phyloP scores from a whole-genome alignment of 2,329 filamentous ascomycete genomes.

The Aphanocladium album region DNA sequence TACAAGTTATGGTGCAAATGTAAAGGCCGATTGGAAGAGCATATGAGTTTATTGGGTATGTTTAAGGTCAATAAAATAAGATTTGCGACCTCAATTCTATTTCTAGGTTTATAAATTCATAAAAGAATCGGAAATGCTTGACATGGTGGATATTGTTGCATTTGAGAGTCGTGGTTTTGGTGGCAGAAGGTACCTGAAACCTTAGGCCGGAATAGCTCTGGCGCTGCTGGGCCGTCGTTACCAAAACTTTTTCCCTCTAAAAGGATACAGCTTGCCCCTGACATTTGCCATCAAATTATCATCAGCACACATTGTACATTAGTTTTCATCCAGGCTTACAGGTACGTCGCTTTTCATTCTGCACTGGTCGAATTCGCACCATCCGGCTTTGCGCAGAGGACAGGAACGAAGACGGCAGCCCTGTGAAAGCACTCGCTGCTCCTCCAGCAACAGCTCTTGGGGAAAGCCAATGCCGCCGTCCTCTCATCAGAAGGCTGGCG shows the following conservation, averaged over 20 bases:
- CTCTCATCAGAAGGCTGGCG: not conserved
- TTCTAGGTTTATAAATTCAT: too few relatives aligned
- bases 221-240: slow-evolving; percentile 6
- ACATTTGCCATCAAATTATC: not conserved
- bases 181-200: slow-evolving; percentile 25
- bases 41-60: too few relatives aligned
- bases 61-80: too few relatives aligned
- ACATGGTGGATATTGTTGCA: not conserved
- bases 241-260: slow-evolving; percentile 26
- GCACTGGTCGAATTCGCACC: not conserved
- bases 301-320: slow-evolving; percentile 11
- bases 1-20: not conserved
- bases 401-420: not conserved
- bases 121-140: not conserved
- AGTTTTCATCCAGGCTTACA: not conserved
- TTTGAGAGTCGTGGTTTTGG: not conserved
- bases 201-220: slow-evolving; percentile 26
- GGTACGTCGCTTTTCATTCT: slow-evolving; percentile 2
- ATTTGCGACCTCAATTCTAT: too few relatives aligned
- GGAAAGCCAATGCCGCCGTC: too few relatives aligned
- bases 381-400: not conserved
- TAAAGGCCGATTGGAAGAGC: not conserved
- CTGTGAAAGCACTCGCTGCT: not conserved
- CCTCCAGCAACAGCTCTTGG: too few relatives aligned
- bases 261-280: slow-evolving; percentile 16